Conservation (phyloP, 257 asterid species). For the Asclepias syriaca region DNA sequence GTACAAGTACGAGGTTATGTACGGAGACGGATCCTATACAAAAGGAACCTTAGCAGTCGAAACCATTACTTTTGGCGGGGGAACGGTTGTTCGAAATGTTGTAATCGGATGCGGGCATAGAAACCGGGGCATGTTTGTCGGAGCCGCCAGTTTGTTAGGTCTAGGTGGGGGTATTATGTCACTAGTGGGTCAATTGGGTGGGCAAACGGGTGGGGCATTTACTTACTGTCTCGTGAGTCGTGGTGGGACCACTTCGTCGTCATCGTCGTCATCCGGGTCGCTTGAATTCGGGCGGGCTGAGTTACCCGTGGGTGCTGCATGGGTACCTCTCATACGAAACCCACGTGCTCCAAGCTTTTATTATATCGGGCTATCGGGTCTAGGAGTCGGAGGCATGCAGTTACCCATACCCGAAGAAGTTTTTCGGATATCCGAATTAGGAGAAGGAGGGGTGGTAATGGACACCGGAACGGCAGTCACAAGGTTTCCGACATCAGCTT, state of each 20-base stretch:
- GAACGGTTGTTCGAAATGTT: slow-evolving; percentile 49
- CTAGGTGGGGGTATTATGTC: slow-evolving; percentile 89
- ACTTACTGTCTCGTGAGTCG: slow-evolving; percentile 80
- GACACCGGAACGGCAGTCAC: slow-evolving; percentile 90
- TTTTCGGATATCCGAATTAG: slow-evolving; percentile 42
- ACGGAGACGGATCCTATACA: slow-evolving; percentile 88
- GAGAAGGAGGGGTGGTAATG: slow-evolving; percentile 83
- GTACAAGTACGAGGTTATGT: slow-evolving; percentile 74
- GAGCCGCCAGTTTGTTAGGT: slow-evolving; percentile 86
- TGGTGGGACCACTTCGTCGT: slow-evolving; percentile 46
- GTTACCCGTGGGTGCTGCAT: slow-evolving; percentile 74
- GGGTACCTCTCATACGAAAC: slow-evolving; percentile 69
- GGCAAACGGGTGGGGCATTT: slow-evolving; percentile 76
- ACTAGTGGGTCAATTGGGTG: slow-evolving; percentile 75
- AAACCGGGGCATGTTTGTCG: slow-evolving; percentile 80
- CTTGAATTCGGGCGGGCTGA: slow-evolving; percentile 83
- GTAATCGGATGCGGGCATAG: slow-evolving; percentile 89
- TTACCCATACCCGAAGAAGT: slow-evolving; percentile 47
- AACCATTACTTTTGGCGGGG: slow-evolving; percentile 59
- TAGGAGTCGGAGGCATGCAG: slow-evolving; percentile 64
- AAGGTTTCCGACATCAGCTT: slow-evolving; percentile 52
- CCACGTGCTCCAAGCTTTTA: slow-evolving; percentile 64
- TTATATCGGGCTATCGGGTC: slow-evolving; percentile 62
- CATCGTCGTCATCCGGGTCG: slow-evolving; percentile 36
- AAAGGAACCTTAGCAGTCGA: slow-evolving; percentile 80